These are phyloP conservation scores for Lodderomyces elongisporus DNA, from an alignment of 1,139 yeast genomes.

Conservation along the genomic window DNA sequence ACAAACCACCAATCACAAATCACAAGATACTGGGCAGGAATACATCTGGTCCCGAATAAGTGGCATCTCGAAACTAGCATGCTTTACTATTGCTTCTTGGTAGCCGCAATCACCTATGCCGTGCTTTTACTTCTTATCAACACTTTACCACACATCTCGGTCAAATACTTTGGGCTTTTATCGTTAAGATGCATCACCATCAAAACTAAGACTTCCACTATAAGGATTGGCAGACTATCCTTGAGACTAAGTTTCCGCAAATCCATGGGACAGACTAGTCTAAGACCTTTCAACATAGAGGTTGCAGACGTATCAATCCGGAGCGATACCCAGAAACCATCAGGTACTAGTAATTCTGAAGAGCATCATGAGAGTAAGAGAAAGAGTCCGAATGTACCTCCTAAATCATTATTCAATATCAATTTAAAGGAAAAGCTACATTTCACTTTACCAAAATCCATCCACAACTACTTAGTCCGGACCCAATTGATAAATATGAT, in stretches of 20 bases:
- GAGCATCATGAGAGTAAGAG: neutral
- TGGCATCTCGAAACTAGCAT: too few species aligned
- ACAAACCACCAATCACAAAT: too few species aligned
- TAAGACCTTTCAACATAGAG: constrained; percentile 29
- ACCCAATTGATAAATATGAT: constrained; percentile 27
- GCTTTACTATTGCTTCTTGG: too few species aligned
- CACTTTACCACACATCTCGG: constrained; percentile 28
- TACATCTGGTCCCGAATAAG: too few species aligned
- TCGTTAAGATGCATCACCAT: constrained; percentile 27
- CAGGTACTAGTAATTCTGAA: neutral
- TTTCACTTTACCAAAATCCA: constrained; percentile 9
- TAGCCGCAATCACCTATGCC: too few species aligned
- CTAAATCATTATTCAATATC: constrained; percentile 3
- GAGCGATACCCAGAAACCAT: neutral
- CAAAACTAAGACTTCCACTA: constrained; percentile 13
- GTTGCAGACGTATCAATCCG: constrained; percentile 23
- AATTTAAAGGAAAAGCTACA: constrained; percentile 9
- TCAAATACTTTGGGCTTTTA: constrained; percentile 37
- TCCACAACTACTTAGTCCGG: constrained; percentile 15
- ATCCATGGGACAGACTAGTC: constrained; percentile 21
- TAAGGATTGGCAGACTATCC: constrained; percentile 20
- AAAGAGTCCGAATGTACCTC: neutral
- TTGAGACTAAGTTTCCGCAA: constrained; percentile 25
- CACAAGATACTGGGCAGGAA: too few species aligned
- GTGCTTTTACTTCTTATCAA: constrained; percentile 21